Percentiles rank a stretch among this genome's conserved stretches.
Conservation (phyloP, 2,329 filamentous ascomycete species). For the Mariannaea elegans region DNA sequence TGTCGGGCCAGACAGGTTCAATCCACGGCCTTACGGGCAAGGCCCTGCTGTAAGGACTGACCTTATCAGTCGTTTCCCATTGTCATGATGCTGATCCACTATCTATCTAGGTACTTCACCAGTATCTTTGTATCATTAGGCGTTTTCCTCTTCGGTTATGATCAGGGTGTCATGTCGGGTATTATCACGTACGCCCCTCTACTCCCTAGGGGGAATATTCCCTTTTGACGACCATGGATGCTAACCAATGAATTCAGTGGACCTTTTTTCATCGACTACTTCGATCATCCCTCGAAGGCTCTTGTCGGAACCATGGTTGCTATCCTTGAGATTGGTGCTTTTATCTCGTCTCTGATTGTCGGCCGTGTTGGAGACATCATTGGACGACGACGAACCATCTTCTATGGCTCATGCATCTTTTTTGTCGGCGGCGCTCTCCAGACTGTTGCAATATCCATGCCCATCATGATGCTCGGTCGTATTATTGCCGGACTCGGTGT, state of each 20-base stretch:
- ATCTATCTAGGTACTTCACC: constrained; percentile 80
- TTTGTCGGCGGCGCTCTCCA: constrained; percentile 85
- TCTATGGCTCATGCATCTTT: constrained; percentile 94
- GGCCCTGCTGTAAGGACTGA: constrained; percentile 77
- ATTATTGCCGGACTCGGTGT: constrained; percentile 87
- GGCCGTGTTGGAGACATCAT: constrained; percentile 92
- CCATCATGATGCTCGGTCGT: constrained; percentile 88
- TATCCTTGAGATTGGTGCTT: constrained; percentile 92
- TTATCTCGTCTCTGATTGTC: constrained; percentile 87
- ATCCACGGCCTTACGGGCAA: constrained; percentile 95
- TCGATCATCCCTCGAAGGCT: constrained; percentile 85
- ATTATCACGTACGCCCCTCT: constrained; percentile 66
- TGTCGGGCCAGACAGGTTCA: constrained; percentile 80
- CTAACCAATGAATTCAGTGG: constrained; percentile 65
- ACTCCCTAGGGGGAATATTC: background rate
- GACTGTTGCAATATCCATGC: constrained; percentile 81
- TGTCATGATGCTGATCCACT: constrained; percentile 25
- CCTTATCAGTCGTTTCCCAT: background rate
- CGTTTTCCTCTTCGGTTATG: constrained; percentile 89
- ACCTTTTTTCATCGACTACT: constrained; percentile 88
- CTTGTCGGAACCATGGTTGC: constrained; percentile 97
- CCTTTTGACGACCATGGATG: background rate
- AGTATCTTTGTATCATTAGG: constrained; percentile 89
- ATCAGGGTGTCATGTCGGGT: constrained; percentile 88
- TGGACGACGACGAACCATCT: constrained; percentile 86